phyloP scores from a whole-genome alignment of 139 green algal genomes.

The Micractinium sp. region DNA sequence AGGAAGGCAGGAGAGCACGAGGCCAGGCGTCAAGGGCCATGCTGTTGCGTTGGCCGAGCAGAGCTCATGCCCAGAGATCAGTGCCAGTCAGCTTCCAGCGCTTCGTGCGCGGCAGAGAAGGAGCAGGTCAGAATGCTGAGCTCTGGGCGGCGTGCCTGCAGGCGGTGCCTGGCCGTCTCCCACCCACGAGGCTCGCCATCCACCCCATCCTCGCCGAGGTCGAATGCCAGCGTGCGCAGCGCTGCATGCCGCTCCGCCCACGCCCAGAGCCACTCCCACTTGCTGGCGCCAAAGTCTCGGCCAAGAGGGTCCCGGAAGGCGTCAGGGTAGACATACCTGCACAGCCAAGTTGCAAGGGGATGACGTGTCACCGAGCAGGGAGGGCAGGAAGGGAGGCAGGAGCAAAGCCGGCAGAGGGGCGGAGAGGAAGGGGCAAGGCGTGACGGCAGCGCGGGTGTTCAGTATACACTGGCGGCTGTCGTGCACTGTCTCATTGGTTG shows the following conservation, averaged over 20 bases:
- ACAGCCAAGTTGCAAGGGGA: too few relatives aligned
- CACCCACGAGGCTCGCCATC: background rate
- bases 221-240: background rate
- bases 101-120: background rate
- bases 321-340: background rate
- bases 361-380: background rate
- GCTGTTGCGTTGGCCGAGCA: too few relatives aligned
- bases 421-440: background rate
- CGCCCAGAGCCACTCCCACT: constrained; percentile 1
- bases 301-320: background rate
- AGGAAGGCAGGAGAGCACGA: too few relatives aligned
- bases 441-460: background rate
- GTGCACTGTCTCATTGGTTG: background rate
- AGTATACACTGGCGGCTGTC: background rate
- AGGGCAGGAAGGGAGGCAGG: too few relatives aligned
- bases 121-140: background rate
- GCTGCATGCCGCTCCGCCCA: background rate
- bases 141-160: background rate
- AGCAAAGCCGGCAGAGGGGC: background rate
- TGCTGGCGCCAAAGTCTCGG: background rate
- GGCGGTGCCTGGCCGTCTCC: background rate
- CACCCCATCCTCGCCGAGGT: background rate
- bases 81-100: background rate
- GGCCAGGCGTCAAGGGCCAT: too few relatives aligned
- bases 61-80: background rate